Conservation (phyloP, 345 rosid genomes). For the Eucalyptus viminalis region DNA sequence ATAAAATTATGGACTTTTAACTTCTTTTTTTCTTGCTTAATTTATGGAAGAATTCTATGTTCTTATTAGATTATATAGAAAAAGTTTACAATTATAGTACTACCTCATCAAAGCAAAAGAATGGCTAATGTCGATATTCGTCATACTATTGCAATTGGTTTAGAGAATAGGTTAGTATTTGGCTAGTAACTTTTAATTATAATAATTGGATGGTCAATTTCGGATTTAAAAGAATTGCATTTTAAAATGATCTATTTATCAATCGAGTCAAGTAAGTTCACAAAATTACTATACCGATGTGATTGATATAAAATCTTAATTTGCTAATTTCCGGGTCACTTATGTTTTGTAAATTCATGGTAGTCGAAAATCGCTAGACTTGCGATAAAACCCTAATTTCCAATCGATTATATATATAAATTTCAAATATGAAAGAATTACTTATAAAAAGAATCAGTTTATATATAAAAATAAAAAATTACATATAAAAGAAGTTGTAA, state of each 20-base stretch:
- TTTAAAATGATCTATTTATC: not conserved
- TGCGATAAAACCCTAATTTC: rapidly evolving
- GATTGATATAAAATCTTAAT: not conserved
- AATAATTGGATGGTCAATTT: too few relatives aligned
- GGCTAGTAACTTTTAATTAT: not conserved
- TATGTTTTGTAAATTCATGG: not conserved
- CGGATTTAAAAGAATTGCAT: not conserved
- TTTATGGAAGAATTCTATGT: too few relatives aligned
- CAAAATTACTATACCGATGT: rapidly evolving
- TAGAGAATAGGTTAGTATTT: not conserved
- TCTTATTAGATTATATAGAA: not conserved
- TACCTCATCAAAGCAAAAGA: not conserved
- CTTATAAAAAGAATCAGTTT: not conserved
- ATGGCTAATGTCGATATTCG: not conserved
- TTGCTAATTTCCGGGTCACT: not conserved
- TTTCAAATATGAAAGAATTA: rapidly evolving
- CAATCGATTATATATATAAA: not conserved
- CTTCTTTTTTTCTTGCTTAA: not conserved
- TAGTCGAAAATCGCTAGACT: rapidly evolving
- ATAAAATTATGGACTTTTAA: not conserved
- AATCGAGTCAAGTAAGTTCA: not conserved
- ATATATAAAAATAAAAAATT: not conserved
- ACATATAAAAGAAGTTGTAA: not conserved
- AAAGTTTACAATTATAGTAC: not conserved
- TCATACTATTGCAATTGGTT: too few relatives aligned